Evolutionary conservation across 1,139 yeast genomes (phyloP), one percentile per base, ranked within the genome.

Genomic region (Candida sanyaensis): DNA sequence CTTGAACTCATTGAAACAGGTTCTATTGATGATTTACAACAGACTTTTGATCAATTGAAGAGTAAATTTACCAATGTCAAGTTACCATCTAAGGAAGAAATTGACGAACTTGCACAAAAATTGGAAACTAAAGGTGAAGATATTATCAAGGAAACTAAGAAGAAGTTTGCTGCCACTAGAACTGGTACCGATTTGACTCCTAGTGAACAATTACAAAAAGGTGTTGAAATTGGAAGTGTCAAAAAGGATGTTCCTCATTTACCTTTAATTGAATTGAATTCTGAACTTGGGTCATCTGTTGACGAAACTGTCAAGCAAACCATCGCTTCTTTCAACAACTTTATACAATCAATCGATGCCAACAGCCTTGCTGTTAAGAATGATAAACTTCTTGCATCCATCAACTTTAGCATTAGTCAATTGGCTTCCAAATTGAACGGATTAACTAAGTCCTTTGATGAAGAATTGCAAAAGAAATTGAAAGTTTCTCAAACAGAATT

Each of bases 281-380:
- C 59, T 28, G 58, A 56, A 21, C 49, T 56, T 23, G 55, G 57
- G 10, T 51, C 61, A 6, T 52, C 64, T 6, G 66, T 68, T 21
- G 83, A 82, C 55, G 74, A 79, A 11, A 59, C 77, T 6, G 78
- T 86, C 42, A 68, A 71, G 45, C 65, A 61, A 40, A 78, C 83
- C 41, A 73, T 77, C 41, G 72, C 68, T 27, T 68, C 82, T 4
- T 71, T 84, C 63, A 84, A 84, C 64, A 69, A 68, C 43, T 72
- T 82, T 57, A 78, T 84, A 49, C 66, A 64, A 39, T 68, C 79
- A 37, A 75, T 84, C 50, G 84, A 83, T 56, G 67, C 68, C 23
- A 61, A 65, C 21, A 50, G 64, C 45, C 59, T 71, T 28, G 64
- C 73, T 56, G 54, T 63, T 9, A 55, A 64, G 23, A 65, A 66